Base-by-base conservation (phyloP, 768 basidiomycete genomes). In the Postia placenta region DNA sequence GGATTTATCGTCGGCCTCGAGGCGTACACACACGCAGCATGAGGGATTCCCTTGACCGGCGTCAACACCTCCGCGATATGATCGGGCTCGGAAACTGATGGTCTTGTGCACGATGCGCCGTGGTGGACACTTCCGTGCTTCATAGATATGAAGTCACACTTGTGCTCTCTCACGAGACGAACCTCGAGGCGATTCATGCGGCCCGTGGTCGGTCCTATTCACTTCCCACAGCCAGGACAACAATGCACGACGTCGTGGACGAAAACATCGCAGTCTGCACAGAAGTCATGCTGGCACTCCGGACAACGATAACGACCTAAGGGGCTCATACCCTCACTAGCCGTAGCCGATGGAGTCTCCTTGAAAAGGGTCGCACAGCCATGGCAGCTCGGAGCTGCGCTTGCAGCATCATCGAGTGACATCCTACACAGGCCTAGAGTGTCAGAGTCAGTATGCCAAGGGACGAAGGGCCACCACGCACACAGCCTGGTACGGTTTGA, bases 211-310 rank as follows among this genome's bases (percentile, higher is more conserved):
- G 14, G 22, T 15, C 4, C 9, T 17, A n/a, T 11, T 23, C 40
- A 76, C 51, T 73, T 73, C 43, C 84, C 85, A 55, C 87, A 91
- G 9, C 87, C 88, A 0, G 95, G 93, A 71, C 95, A 99, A 51
- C 89, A 92, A 62, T 97, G 95, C 17, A 97, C 73, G 19, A 92
- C 92, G 53, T 95, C 91, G 58, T 98, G 96, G 4, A 97, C 83
- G 61, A 97, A 96, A 17, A 95, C 79, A 68, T 99, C 96, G 63
- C 96, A 99, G 42, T 98, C 94, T 22, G 83, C 78, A 63, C 96
- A 98, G 61, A 97, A 99, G 62, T 96, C 86, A 43, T 87, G 70
- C 2, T 66, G 59, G 69, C 96, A 98, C 20, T 88, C 86, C 2
- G 85, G 83, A 66, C 96, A 97, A 45, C 83, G 77, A 65, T 98